Conservation (phyloP, 805 yeast species). For the Saccharomyces eubayanus region DNA sequence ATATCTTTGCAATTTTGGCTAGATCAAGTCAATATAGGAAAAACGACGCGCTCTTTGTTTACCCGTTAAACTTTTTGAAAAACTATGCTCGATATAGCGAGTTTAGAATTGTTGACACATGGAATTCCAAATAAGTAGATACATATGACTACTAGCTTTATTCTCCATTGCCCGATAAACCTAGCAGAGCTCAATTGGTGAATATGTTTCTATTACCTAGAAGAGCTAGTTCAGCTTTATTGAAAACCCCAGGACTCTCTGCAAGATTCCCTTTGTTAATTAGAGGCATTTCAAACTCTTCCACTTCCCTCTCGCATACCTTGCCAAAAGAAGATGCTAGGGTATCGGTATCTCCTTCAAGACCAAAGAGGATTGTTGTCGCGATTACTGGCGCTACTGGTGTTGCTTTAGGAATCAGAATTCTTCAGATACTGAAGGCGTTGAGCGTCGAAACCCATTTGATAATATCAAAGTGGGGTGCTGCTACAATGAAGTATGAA, state of each 20-base stretch:
- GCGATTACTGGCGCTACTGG: conserved; percentile 29
- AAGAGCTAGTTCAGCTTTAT: neutral
- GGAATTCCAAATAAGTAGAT: neutral
- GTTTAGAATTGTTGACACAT: neutral
- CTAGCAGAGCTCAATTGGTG: neutral
- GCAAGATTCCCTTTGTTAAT: neutral
- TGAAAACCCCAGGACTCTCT: neutral
- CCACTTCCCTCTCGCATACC: neutral
- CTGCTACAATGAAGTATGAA: conserved; percentile 26
- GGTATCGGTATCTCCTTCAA: conserved; percentile 1
- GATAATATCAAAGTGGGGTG: conserved; percentile 27
- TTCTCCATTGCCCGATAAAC: neutral
- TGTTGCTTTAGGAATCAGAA: conserved; percentile 18
- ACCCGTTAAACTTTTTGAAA: neutral
- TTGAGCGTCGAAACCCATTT: conserved; percentile 21
- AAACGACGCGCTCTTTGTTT: neutral
- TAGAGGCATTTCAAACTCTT: conserved; percentile 1
- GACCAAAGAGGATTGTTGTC: conserved; percentile 20
- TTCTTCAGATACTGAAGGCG: conserved; percentile 14
- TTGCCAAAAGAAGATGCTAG: neutral
- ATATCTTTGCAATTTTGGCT: neutral
- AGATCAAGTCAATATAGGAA: neutral
- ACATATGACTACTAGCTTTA: neutral
- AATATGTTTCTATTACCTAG: neutral
- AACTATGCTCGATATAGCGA: neutral